These are phyloP conservation scores for Isochrysis galbana DNA, from an alignment of 78 protist genomes.

Conservation along the genomic window DNA sequence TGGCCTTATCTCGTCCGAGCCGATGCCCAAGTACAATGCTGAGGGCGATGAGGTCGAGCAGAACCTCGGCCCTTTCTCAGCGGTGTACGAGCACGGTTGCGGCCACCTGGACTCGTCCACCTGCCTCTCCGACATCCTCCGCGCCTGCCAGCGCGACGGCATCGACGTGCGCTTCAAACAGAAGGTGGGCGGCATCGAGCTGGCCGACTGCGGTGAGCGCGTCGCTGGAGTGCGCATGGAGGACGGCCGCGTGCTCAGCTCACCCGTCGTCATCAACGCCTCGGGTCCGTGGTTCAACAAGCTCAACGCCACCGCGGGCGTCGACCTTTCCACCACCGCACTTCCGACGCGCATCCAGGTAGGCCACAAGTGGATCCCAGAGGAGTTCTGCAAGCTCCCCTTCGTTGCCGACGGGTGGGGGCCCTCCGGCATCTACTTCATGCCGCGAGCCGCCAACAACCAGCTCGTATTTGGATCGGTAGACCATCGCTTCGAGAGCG, in stretches of 20 bases:
- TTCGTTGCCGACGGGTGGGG: slow-evolving; percentile 21
- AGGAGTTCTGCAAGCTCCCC: background rate
- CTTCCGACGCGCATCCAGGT: slow-evolving; percentile 36
- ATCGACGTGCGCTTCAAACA: background rate
- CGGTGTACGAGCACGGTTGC: slow-evolving; percentile 26
- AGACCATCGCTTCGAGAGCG: slow-evolving; percentile 28
- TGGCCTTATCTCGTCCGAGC: background rate
- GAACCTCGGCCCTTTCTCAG: background rate
- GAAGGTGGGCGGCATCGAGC: background rate
- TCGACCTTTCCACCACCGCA: background rate
- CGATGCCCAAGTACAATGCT: background rate
- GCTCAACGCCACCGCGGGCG: background rate
- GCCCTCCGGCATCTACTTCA: slow-evolving; percentile 32
- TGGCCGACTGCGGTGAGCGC: background rate
- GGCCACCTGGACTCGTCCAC: slow-evolving; percentile 33
- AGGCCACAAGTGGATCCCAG: background rate
- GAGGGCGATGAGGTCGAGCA: slow-evolving; percentile 1
- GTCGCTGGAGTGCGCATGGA: background rate
- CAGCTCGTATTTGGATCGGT: slow-evolving; percentile 37
- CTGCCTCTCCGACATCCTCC: slow-evolving; percentile 26
- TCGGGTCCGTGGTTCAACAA: background rate
- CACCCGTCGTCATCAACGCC: slow-evolving; percentile 3
- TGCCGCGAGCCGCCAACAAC: slow-evolving; percentile 5
- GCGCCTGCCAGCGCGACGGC: slow-evolving; percentile 7
- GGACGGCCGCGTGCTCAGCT: background rate